phyloP scores from a whole-genome alignment of 306 rosid species.

The Trifolium dubium region DNA sequence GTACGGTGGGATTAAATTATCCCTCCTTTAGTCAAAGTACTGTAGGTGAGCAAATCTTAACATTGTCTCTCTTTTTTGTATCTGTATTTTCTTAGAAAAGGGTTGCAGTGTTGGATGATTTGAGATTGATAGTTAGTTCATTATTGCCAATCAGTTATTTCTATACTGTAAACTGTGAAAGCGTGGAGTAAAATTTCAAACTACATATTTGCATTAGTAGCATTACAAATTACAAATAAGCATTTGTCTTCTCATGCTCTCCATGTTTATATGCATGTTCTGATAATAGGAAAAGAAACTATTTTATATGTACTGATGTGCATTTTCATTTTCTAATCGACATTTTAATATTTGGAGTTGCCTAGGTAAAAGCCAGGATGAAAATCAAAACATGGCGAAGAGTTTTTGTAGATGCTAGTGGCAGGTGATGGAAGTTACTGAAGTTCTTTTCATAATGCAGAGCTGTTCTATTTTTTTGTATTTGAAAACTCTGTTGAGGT shows the following conservation, averaged over 20 bases:
- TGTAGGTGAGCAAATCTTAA: slow-evolving; percentile 15
- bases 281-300: slow-evolving; percentile 7
- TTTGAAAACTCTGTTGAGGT: slow-evolving; percentile 39
- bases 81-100: not conserved
- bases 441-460: slow-evolving; percentile 47
- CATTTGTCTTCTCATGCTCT: slow-evolving; percentile 17
- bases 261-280: slow-evolving; percentile 9
- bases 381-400: slow-evolving; percentile 6
- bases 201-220: not conserved
- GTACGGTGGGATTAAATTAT: not conserved
- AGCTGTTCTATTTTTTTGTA: slow-evolving; percentile 29
- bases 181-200: slow-evolving; percentile 26
- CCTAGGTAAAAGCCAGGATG: slow-evolving; percentile 31
- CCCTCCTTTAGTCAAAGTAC: slow-evolving; percentile 1
- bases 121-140: not conserved
- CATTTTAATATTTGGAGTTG: slow-evolving; percentile 42
- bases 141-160: slow-evolving; percentile 14
- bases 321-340: slow-evolving; percentile 38
- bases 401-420: slow-evolving; percentile 39
- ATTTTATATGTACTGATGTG: too few species aligned
- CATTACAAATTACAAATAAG: not conserved
- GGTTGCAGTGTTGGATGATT: slow-evolving; percentile 8
- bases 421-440: slow-evolving; percentile 37
- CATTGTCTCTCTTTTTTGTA: not conserved
- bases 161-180: slow-evolving; percentile 25